These are phyloP conservation scores for Rubia balearica DNA, from an alignment of 305 asterid genomes.

Conservation along the genomic window DNA sequence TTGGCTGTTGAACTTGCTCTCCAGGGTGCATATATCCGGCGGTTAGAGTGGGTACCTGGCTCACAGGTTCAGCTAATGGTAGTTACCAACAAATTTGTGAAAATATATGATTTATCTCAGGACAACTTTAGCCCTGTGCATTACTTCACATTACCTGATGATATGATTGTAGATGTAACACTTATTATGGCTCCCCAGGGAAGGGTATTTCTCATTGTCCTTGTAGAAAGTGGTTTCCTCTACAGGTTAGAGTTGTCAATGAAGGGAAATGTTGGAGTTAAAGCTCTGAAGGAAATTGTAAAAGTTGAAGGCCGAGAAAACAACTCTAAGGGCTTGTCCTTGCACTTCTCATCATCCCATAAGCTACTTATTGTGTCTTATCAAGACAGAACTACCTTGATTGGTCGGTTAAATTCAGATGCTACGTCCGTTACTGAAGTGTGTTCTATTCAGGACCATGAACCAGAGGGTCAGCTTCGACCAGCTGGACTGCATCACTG, in stretches of 20 bases:
- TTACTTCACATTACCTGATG: conserved; percentile 78
- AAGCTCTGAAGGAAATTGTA: conserved; percentile 72
- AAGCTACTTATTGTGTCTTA: conserved; percentile 80
- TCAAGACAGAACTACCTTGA: conserved; percentile 85
- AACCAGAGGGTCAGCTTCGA: conserved; percentile 58
- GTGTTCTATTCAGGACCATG: conserved; percentile 73
- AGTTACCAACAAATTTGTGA: conserved; percentile 85
- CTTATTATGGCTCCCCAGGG: conserved; percentile 75
- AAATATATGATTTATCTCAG: conserved; percentile 90
- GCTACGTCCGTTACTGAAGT: conserved; percentile 63
- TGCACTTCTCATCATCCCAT: conserved; percentile 71
- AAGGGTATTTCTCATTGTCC: conserved; percentile 67
- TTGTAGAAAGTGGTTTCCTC: conserved; percentile 75
- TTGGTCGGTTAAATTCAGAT: conserved; percentile 80
- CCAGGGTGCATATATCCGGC: conserved; percentile 95
- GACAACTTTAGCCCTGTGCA: conserved; percentile 95
- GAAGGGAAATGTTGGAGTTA: conserved; percentile 77
- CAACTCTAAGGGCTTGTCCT: conserved; percentile 65
- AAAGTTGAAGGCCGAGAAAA: conserved; percentile 59
- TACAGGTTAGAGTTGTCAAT: conserved; percentile 86
- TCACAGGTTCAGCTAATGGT: conserved; percentile 99
- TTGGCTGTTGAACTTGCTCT: conserved; percentile 94
- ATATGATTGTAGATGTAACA: conserved; percentile 74
- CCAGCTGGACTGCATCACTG: conserved; percentile 96
- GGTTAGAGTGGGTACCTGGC: conserved; percentile 93